These are phyloP conservation scores for Hemerocallis citrina DNA, from an alignment of 106 monocot species.

Conservation along the genomic window DNA sequence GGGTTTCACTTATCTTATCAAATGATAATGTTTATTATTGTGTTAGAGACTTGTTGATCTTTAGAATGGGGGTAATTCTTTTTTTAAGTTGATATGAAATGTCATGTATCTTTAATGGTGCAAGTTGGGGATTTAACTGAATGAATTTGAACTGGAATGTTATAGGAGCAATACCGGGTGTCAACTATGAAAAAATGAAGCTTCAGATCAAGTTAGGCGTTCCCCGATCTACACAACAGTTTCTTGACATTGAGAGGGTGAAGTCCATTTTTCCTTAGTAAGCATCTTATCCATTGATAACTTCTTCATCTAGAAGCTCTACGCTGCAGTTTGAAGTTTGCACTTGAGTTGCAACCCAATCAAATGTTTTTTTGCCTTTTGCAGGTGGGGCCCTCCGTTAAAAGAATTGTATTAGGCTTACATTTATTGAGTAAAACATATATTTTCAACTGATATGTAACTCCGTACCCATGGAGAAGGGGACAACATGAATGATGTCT, in stretches of 20 bases:
- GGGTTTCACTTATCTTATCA: background rate
- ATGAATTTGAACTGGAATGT: background rate
- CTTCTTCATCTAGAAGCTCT: too few relatives aligned
- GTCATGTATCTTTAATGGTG: too few relatives aligned
- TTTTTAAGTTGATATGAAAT: too few relatives aligned
- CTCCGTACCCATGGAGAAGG: too few relatives aligned
- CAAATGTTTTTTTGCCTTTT: too few relatives aligned
- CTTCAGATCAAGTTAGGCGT: constrained; percentile 81
- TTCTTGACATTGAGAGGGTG: constrained; percentile 71
- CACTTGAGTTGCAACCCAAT: too few relatives aligned
- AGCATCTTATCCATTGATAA: constrained; percentile 22
- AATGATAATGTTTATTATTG: background rate
- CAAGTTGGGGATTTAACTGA: background rate
- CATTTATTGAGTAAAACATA: too few relatives aligned
- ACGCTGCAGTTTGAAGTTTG: too few relatives aligned
- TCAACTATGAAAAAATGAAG: constrained; percentile 87
- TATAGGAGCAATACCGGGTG: constrained; percentile 92
- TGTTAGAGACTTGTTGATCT: background rate
- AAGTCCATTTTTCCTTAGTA: constrained; percentile 96
- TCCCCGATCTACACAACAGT: constrained; percentile 57
- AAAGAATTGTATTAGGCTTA: too few relatives aligned
- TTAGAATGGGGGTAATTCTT: background rate
- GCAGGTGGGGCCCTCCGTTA: too few relatives aligned
- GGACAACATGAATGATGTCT: too few relatives aligned
- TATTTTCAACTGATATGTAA: too few relatives aligned